These are phyloP conservation scores for Fragosphaeria purpurea DNA, from an alignment of 2,329 filamentous ascomycete species.

Conservation along the genomic window DNA sequence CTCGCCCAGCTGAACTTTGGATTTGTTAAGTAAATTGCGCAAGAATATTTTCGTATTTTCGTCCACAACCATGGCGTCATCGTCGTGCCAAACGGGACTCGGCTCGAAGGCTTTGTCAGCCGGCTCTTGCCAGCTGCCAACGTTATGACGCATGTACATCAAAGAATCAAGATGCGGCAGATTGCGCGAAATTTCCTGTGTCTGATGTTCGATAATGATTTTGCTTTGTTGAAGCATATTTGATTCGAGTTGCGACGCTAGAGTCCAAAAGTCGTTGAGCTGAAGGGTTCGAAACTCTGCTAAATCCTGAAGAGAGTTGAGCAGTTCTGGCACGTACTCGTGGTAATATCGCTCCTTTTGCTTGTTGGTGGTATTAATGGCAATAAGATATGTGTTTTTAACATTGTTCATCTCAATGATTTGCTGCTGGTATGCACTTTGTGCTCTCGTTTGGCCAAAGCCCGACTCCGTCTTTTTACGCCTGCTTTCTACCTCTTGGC, in stretches of 20 bases:
- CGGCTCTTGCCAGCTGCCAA: conserved; percentile 72
- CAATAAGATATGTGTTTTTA: conserved; percentile 96
- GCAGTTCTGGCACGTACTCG: conserved; percentile 86
- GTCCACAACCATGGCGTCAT: conserved; percentile 75
- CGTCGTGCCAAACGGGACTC: conserved; percentile 94
- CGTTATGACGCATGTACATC: conserved; percentile 96
- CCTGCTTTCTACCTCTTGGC: conserved; percentile 87
- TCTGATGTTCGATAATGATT: conserved; percentile 60
- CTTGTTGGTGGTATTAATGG: conserved; percentile 94
- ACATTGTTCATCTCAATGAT: conserved; percentile 91
- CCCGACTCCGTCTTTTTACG: conserved; percentile 91
- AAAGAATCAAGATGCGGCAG: conserved; percentile 83
- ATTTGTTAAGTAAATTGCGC: conserved; percentile 84
- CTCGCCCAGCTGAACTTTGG: conserved; percentile 73
- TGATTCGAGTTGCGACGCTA: conserved; percentile 71
- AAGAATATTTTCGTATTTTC: conserved; percentile 82
- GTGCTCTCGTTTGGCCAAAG: conserved; percentile 90
- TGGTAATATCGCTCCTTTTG: conserved; percentile 97
- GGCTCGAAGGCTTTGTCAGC: conserved; percentile 80
- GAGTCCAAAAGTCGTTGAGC: conserved; percentile 76
- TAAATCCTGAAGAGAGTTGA: conserved; percentile 89
- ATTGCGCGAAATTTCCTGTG: conserved; percentile 77
- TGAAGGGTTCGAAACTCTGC: conserved; percentile 79
- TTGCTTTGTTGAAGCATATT: conserved; percentile 65
- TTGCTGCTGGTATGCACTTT: conserved; percentile 86